These are phyloP conservation scores for Medicago ruthenica DNA, from an alignment of 306 rosid genomes.

Conservation along the genomic window DNA sequence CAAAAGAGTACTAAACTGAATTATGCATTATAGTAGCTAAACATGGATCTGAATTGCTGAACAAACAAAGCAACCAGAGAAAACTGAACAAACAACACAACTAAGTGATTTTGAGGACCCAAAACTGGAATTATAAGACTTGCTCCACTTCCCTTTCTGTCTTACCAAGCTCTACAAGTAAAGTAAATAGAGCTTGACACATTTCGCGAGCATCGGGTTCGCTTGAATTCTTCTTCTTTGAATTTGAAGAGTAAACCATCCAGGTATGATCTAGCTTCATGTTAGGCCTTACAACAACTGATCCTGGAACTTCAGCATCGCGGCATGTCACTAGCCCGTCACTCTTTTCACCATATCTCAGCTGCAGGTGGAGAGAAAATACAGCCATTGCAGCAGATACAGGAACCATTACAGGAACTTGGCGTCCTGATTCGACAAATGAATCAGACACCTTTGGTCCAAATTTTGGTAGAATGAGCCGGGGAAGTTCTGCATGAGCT, in stretches of 20 bases:
- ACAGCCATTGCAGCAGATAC: constrained; percentile 80
- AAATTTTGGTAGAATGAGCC: constrained; percentile 56
- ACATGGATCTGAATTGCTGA: not conserved
- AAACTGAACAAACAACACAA: not conserved
- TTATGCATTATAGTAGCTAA: not conserved
- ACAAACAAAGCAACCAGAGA: not conserved
- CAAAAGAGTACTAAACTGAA: not conserved
- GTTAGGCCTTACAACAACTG: constrained; percentile 69
- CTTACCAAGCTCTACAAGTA: constrained; percentile 76
- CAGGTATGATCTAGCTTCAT: constrained; percentile 86
- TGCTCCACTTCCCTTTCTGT: constrained; percentile 36
- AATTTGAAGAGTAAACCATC: constrained; percentile 82
- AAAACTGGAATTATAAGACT: not conserved
- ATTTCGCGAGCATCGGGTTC: constrained; percentile 76
- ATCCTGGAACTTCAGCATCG: constrained; percentile 89
- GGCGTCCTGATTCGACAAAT: constrained; percentile 46
- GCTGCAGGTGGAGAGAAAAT: constrained; percentile 73
- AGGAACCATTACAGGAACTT: constrained; percentile 77
- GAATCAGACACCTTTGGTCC: constrained; percentile 41
- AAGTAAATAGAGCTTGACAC: constrained; percentile 77
- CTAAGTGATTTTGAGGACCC: not conserved
- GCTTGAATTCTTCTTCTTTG: constrained; percentile 53
- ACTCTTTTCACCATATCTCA: constrained; percentile 82
- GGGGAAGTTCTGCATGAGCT: constrained; percentile 82
- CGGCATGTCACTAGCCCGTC: constrained; percentile 74